These are phyloP conservation scores for Termitomyces sp. DNA, from an alignment of 768 basidiomycete genomes.

Conservation along the genomic window DNA sequence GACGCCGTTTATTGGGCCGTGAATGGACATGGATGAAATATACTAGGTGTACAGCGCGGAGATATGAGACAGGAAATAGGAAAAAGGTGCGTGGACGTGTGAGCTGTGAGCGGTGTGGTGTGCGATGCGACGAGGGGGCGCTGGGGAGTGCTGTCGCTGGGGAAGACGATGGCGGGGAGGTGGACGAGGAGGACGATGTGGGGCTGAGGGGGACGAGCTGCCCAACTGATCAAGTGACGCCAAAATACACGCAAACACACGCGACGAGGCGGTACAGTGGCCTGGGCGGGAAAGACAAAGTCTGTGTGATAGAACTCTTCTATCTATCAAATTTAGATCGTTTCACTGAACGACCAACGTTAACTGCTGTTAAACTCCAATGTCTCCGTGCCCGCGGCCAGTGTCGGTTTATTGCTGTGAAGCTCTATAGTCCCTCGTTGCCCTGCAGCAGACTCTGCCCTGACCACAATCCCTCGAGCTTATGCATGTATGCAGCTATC, in stretches of 20 bases:
- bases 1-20: constrained; percentile 84
- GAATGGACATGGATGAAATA: constrained; percentile 55
- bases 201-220: constrained; percentile 16
- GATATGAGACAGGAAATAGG: constrained; percentile 14
- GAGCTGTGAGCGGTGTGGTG: constrained; percentile 18
- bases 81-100: constrained; percentile 13
- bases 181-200: not conserved
- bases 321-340: no score
- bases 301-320: not conserved
- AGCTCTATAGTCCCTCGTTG: not conserved
- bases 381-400: not conserved
- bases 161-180: not conserved
- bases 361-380: no score
- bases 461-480: not conserved
- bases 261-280: constrained; percentile 4
- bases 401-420: not conserved
- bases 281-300: not conserved
- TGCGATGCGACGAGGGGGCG: constrained; percentile 15
- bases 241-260: constrained; percentile 29
- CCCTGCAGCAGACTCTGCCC: constrained; percentile 3
- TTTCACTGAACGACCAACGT: no score
- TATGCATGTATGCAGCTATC: not conserved
- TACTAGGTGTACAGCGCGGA: constrained; percentile 12
- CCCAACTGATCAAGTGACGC: constrained; percentile 31
- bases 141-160: not conserved